A percentile compares a stretch with the other conserved stretches of the same genome.
Conservation (phyloP, 2,329 filamentous ascomycete species). For the Thielaviopsis euricoi region DNA sequence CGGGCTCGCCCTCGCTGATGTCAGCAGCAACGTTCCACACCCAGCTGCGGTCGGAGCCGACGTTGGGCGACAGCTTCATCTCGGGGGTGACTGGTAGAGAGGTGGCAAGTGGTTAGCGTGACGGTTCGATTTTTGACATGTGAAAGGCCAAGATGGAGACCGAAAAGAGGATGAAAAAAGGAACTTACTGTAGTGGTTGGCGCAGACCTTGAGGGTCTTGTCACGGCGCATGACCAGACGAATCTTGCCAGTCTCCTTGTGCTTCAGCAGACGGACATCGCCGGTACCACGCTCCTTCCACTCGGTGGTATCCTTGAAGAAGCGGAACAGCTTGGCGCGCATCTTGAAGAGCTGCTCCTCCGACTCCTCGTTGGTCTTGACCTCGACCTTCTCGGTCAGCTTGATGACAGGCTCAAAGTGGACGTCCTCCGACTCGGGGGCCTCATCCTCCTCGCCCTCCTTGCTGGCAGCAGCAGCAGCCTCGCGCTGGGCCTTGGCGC, state of each 20-base stretch:
- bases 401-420: constrained; percentile 95
- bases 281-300: constrained; percentile 99
- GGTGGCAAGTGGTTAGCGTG: not conserved
- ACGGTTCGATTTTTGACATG: not conserved
- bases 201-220: constrained; percentile 99
- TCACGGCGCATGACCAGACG: constrained; percentile 96
- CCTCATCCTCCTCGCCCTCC: constrained; percentile 49
- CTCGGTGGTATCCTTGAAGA: constrained; percentile 77
- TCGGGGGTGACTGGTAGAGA: constrained; percentile 63
- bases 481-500: constrained; percentile 62
- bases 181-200: constrained; percentile 91
- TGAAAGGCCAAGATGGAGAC: not conserved
- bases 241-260: constrained; percentile 97
- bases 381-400: constrained; percentile 91
- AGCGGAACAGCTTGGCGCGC: constrained; percentile 99
- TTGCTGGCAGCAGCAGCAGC: constrained; percentile 40
- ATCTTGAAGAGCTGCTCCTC: constrained; percentile 99
- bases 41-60: constrained; percentile 96
- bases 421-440: constrained; percentile 77
- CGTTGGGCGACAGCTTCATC: constrained; percentile 97
- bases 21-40: constrained; percentile 98
- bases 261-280: constrained; percentile 90
- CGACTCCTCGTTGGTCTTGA: constrained; percentile 93
- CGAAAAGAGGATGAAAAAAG: not conserved
- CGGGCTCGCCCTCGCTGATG: constrained; percentile 93